These are phyloP conservation scores for Bathelium albidoporum DNA, from an alignment of 495 filamentous ascomycete species.

Conservation along the genomic window DNA sequence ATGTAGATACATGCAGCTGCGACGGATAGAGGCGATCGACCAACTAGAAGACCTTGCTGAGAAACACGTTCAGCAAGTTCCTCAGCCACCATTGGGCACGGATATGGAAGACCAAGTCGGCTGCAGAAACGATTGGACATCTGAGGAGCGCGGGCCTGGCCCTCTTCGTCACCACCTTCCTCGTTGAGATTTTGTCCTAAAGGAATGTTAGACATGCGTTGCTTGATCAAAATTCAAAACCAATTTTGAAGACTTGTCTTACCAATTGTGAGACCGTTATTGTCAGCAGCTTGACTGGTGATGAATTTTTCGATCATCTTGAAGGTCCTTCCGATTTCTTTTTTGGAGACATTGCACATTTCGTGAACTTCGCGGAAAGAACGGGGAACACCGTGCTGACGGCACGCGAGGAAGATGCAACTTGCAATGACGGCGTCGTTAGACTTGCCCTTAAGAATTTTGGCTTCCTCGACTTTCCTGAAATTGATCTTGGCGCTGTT, in stretches of 20 bases:
- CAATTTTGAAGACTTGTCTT: neutral
- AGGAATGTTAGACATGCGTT: neutral
- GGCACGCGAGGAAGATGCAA: constrained; percentile 95
- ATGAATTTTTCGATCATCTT: constrained; percentile 87
- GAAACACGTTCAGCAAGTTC: constrained; percentile 64
- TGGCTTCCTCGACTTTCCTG: constrained; percentile 84
- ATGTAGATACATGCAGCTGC: constrained; percentile 96
- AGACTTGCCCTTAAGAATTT: constrained; percentile 89
- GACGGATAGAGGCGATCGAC: constrained; percentile 86
- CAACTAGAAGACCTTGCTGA: constrained; percentile 66
- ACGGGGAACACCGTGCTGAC: constrained; percentile 72
- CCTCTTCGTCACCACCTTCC: neutral
- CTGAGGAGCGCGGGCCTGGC: constrained; percentile 32
- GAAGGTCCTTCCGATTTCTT: constrained; percentile 94
- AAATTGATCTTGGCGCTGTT: constrained; percentile 88
- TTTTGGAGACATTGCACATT: constrained; percentile 87
- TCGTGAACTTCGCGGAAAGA: constrained; percentile 89
- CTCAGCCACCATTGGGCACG: constrained; percentile 60
- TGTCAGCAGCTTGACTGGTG: constrained; percentile 37
- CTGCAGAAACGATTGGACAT: constrained; percentile 84
- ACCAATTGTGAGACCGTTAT: constrained; percentile 33
- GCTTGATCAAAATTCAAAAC: neutral
- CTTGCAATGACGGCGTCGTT: constrained; percentile 89
- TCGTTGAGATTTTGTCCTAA: neutral
- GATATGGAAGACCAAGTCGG: constrained; percentile 57